These are phyloP conservation scores for Suillus brevipes DNA, from an alignment of 768 basidiomycete genomes.

Conservation along the genomic window DNA sequence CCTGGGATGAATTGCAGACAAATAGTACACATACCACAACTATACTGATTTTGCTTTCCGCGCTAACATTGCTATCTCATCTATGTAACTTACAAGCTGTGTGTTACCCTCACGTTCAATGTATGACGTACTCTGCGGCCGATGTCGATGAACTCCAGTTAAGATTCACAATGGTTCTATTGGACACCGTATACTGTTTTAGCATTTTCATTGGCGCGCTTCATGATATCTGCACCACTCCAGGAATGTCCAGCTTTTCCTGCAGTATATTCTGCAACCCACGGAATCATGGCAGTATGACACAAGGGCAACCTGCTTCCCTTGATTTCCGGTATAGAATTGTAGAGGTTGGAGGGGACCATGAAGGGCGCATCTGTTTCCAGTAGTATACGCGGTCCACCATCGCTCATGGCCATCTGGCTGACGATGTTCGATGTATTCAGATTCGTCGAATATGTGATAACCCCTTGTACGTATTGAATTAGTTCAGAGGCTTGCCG, in stretches of 20 bases:
- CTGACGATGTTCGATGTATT: conserved; percentile 72
- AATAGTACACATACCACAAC: neutral
- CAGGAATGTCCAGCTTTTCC: conserved; percentile 43
- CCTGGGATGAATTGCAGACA: neutral
- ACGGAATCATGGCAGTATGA: conserved; percentile 82
- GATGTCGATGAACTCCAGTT: neutral
- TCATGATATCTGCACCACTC: conserved; percentile 59
- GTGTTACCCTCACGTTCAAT: conserved; percentile 6
- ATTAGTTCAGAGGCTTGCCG: neutral
- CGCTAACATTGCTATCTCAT: neutral
- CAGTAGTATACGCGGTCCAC: conserved; percentile 46
- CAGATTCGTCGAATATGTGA: conserved; percentile 73
- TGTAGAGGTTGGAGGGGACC: conserved; percentile 75
- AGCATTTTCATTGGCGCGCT: conserved; percentile 65
- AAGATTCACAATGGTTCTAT: conserved; percentile 11
- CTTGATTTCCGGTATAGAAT: conserved; percentile 48
- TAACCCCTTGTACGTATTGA: conserved; percentile 52
- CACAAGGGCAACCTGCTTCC: conserved; percentile 63
- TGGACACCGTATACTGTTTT: conserved; percentile 52
- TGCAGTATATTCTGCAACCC: conserved; percentile 79
- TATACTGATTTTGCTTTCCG: neutral
- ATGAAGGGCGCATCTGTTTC: conserved; percentile 91
- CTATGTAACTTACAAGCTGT: neutral
- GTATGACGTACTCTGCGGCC: neutral
- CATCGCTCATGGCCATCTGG: conserved; percentile 39